Evolutionary conservation across 345 rosid genomes (phyloP).

Genomic region (Corymbia maculata): DNA sequence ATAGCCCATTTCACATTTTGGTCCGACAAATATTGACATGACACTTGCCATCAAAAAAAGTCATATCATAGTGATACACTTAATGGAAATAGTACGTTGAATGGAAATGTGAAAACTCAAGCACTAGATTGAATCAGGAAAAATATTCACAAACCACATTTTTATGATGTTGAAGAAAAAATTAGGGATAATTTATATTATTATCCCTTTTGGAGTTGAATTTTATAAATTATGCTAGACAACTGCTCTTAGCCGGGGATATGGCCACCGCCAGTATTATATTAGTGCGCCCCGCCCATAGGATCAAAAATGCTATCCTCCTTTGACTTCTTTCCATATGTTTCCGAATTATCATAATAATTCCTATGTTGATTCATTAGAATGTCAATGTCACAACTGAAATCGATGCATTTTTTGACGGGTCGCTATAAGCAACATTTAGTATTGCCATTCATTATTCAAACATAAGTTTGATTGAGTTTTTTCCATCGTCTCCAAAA

Average conservation of each 20-base stretch:
- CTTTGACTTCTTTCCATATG: not conserved
- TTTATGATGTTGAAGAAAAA: not conserved
- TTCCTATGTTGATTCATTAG: not conserved
- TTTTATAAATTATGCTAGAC: not conserved
- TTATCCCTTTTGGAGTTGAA: not conserved
- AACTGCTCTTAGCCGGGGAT: not conserved
- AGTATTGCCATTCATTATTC: not conserved
- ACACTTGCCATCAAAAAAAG: not conserved
- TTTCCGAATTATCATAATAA: not conserved
- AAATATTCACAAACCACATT: not conserved
- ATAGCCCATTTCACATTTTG: not conserved
- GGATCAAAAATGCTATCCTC: not conserved
- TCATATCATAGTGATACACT: not conserved
- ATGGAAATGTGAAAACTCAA: not conserved
- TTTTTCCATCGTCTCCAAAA: not conserved
- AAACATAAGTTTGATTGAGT: not conserved
- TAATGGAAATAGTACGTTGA: not conserved
- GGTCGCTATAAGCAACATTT: not conserved
- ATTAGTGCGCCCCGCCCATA: not conserved
- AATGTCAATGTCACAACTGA: not conserved
- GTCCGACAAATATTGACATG: not conserved
- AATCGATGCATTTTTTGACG: not conserved
- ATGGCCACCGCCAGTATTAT: not conserved
- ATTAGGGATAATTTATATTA: fast-evolving
- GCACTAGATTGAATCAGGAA: not conserved